Evolutionary conservation across 179 eudicot species (phyloP).

Genomic region (Carnegiea gigantea): DNA sequence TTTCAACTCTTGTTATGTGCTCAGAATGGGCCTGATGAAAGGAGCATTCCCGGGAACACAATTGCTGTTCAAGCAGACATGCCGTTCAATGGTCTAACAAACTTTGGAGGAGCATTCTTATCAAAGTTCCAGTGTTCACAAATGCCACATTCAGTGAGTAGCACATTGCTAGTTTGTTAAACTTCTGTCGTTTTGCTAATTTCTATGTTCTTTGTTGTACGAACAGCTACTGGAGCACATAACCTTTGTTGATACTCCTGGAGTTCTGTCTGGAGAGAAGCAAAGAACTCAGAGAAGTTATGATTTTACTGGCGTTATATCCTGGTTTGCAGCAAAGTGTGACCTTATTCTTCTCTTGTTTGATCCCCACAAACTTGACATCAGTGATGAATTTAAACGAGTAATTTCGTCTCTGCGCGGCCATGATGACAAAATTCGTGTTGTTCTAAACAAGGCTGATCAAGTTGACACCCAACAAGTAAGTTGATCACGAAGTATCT

Average conservation of each 20-base stretch:
- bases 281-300: constrained; percentile 94
- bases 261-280: constrained; percentile 96
- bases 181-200: background rate
- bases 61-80: constrained; percentile 90
- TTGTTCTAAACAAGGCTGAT: constrained; percentile 89
- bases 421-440: constrained; percentile 93
- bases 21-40: constrained; percentile 93
- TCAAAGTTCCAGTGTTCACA: constrained; percentile 96
- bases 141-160: constrained; percentile 85
- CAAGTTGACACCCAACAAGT: constrained; percentile 98
- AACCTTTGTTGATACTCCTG: constrained; percentile 95
- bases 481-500: constrained; percentile 19
- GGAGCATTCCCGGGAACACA: constrained; percentile 96
- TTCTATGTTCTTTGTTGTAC: background rate
- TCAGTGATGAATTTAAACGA: constrained; percentile 6
- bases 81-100: constrained; percentile 81
- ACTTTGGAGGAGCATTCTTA: constrained; percentile 87
- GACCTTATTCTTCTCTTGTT: constrained; percentile 15
- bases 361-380: constrained; percentile 13
- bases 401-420: constrained; percentile 45
- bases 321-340: constrained; percentile 46
- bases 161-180: background rate
- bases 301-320: constrained; percentile 92
- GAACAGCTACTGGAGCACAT: constrained; percentile 79
- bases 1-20: constrained; percentile 7